phyloP scores from a whole-genome alignment of 345 rosid genomes.

The Microcos paniculata region DNA sequence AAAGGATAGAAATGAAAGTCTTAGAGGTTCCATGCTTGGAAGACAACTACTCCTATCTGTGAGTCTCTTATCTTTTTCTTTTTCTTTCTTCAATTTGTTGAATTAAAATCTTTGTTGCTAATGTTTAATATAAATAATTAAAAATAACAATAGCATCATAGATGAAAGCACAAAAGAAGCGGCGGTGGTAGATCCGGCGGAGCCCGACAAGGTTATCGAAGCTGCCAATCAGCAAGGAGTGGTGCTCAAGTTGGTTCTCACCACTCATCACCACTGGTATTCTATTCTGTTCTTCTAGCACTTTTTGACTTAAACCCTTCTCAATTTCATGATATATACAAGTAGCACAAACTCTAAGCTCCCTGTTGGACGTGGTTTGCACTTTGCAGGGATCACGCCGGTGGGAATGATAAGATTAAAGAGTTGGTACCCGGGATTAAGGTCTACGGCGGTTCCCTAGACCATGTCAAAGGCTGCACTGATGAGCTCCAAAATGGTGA shows the following conservation, averaged over 20 bases:
- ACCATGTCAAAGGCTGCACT: slow-evolving; percentile 78
- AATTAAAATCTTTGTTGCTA: not conserved
- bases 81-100: not conserved
- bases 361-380: too few relatives aligned
- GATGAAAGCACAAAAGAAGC: slow-evolving; percentile 82
- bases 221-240: slow-evolving; percentile 50
- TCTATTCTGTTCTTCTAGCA: too few relatives aligned
- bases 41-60: slow-evolving; percentile 94
- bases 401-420: slow-evolving; percentile 85
- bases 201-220: slow-evolving; percentile 63
- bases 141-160: slow-evolving; percentile 44
- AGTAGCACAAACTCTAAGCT: too few relatives aligned
- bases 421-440: slow-evolving; percentile 68
- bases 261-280: not conserved
- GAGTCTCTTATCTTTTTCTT: slow-evolving; percentile 4
- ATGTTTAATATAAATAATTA: not conserved
- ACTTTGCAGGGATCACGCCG: slow-evolving; percentile 96
- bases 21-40: slow-evolving; percentile 71
- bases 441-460: slow-evolving; percentile 87
- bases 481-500: slow-evolving; percentile 71
- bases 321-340: too few relatives aligned
- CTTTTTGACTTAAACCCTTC: too few relatives aligned
- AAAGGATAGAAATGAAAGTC: slow-evolving; percentile 62
- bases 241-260: slow-evolving; percentile 38
- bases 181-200: slow-evolving; percentile 96